These are phyloP conservation scores for Malus sieversii DNA, from an alignment of 306 rosid genomes.

Conservation along the genomic window DNA sequence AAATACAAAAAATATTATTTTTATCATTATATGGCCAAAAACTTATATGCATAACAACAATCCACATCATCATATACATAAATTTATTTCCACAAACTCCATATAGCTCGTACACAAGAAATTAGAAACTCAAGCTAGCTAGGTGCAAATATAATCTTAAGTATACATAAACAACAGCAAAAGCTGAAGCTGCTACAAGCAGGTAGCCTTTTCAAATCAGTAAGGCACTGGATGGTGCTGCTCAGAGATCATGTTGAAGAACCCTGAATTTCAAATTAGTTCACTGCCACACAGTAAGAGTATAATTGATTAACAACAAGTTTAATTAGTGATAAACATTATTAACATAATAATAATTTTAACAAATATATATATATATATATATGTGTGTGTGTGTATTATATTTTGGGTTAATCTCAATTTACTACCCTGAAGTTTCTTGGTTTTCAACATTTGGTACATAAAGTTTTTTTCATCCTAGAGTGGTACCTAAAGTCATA, in stretches of 20 bases:
- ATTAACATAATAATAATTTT: too few species aligned
- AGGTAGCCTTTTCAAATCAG: not conserved
- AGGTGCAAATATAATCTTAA: too few species aligned
- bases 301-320: too few species aligned
- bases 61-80: not conserved
- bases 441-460: too few species aligned
- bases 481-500: too few species aligned
- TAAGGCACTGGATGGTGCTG: not conserved
- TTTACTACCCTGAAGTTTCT: too few species aligned
- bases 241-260: not conserved
- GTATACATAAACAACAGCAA: not conserved
- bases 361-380: not conserved
- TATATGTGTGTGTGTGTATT: too few species aligned
- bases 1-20: too few species aligned
- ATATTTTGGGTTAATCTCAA: too few species aligned
- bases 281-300: not conserved
- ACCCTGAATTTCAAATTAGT: not conserved
- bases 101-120: not conserved
- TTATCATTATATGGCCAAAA: not conserved
- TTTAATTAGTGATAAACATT: too few species aligned
- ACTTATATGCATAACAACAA: not conserved
- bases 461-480: too few species aligned
- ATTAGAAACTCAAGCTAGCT: too few species aligned
- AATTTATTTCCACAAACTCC: not conserved
- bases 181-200: not conserved